phyloP scores from a whole-genome alignment of 345 rosid genomes.

The Euphorbia pulcherrima region DNA sequence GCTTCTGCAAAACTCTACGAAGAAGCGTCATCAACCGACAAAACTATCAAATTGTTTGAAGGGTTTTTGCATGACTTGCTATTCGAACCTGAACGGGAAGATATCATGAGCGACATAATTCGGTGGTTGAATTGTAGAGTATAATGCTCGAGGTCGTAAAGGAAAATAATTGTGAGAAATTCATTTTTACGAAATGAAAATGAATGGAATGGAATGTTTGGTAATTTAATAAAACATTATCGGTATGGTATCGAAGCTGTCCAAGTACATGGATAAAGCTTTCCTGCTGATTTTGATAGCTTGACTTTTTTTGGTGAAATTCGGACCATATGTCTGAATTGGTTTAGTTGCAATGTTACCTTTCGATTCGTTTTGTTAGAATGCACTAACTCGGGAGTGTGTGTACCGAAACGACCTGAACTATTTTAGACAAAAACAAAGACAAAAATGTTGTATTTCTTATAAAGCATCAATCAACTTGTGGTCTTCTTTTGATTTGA shows the following conservation, averaged over 20 bases:
- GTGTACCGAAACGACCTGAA: too few relatives aligned
- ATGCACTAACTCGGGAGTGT: too few relatives aligned
- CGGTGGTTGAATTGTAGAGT: constrained; percentile 37
- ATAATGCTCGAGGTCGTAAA: constrained; percentile 12
- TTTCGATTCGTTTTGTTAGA: too few relatives aligned
- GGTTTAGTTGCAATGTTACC: too few relatives aligned
- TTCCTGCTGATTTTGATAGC: constrained; percentile 17
- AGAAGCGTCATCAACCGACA: constrained; percentile 26
- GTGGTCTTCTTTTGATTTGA: too few relatives aligned
- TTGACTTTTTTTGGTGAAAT: not conserved
- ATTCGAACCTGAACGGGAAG: constrained; percentile 27
- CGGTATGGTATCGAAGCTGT: constrained; percentile 5
- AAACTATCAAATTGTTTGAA: constrained; percentile 21
- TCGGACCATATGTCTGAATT: too few relatives aligned
- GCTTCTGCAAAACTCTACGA: constrained; percentile 23
- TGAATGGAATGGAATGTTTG: not conserved
- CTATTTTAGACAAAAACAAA: too few relatives aligned
- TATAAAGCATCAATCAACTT: too few relatives aligned
- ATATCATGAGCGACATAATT: constrained; percentile 18
- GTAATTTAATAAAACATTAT: not conserved
- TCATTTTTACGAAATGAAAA: not conserved
- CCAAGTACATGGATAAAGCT: not conserved
- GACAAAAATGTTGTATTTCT: too few relatives aligned
- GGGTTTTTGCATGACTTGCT: constrained; percentile 29
- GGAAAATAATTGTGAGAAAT: not conserved